These are phyloP conservation scores for Bipolaris cookei DNA, from an alignment of 2,329 filamentous ascomycete species.

Conservation along the genomic window DNA sequence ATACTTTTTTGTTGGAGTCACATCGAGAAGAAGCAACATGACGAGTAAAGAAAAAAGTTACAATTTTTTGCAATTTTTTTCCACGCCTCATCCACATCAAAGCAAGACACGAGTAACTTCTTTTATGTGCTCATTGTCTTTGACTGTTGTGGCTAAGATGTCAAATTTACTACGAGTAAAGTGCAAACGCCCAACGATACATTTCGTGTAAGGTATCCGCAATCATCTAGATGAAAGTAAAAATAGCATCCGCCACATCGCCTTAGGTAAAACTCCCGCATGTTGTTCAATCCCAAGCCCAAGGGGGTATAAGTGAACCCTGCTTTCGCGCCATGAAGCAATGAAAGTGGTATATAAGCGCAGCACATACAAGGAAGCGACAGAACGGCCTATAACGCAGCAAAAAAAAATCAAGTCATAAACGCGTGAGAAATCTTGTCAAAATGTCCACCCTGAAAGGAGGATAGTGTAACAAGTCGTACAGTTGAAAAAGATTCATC, in stretches of 20 bases:
- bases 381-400: no score
- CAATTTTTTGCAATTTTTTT: not conserved
- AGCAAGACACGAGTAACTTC: not conserved
- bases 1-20: not conserved
- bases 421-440: slow-evolving; percentile 5
- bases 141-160: no score
- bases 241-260: slow-evolving; percentile 5
- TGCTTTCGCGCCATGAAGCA: slow-evolving; percentile 13
- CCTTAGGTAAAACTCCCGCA: slow-evolving; percentile 7
- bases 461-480: not conserved
- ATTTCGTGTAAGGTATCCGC: slow-evolving; percentile 1
- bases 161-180: not conserved
- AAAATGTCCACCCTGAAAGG: not conserved
- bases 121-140: not conserved
- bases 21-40: not conserved
- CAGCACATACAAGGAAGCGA: slow-evolving; percentile 9
- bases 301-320: slow-evolving; percentile 23
- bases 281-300: slow-evolving; percentile 12
- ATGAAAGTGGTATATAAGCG: slow-evolving; percentile 27
- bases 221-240: slow-evolving; percentile 7
- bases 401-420: slow-evolving; percentile 10
- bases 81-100: not conserved
- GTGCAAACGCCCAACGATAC: not conserved
- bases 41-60: not conserved
- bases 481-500: slow-evolving; percentile 1